Conservation (phyloP, 805 yeast genomes). For the Sugiyamaella smithiae region DNA sequence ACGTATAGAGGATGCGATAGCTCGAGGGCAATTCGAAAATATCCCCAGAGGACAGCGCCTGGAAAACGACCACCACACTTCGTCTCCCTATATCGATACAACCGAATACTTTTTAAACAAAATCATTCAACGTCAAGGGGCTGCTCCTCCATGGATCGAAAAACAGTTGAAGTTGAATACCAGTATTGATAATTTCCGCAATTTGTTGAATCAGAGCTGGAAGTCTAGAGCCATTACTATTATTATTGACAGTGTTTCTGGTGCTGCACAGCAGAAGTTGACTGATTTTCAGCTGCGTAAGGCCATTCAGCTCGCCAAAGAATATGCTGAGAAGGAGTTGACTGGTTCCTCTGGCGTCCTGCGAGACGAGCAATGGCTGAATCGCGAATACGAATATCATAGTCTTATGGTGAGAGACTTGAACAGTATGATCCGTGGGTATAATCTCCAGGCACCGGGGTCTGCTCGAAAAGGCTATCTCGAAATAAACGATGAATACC, state of each 20-base stretch:
- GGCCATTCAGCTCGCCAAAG: slow-evolving; percentile 13
- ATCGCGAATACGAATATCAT: slow-evolving; percentile 33
- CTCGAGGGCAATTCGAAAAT: slow-evolving; percentile 64
- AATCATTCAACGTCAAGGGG: slow-evolving; percentile 67
- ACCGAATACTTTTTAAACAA: slow-evolving; percentile 79
- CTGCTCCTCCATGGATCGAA: slow-evolving; percentile 89
- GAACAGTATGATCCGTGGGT: slow-evolving; percentile 53
- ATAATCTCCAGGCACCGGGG: slow-evolving; percentile 62
- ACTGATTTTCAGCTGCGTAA: background rate
- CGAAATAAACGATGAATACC: slow-evolving; percentile 43
- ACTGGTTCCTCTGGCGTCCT: background rate
- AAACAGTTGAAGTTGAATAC: slow-evolving; percentile 57
- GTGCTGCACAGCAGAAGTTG: background rate
- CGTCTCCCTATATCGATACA: slow-evolving; percentile 57
- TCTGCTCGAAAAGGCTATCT: slow-evolving; percentile 58
- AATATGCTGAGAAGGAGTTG: slow-evolving; percentile 15
- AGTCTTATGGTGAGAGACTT: slow-evolving; percentile 38
- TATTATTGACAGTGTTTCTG: background rate
- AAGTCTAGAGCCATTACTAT: slow-evolving; percentile 9
- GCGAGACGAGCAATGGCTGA: slow-evolving; percentile 39
- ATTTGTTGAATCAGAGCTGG: slow-evolving; percentile 27
- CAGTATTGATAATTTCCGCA: slow-evolving; percentile 49
- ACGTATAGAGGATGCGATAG: slow-evolving; percentile 68
- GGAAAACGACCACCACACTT: slow-evolving; percentile 37
- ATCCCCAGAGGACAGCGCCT: slow-evolving; percentile 64